phyloP scores from a whole-genome alignment of 2,329 filamentous ascomycete genomes.

The Penicillium thymicola region DNA sequence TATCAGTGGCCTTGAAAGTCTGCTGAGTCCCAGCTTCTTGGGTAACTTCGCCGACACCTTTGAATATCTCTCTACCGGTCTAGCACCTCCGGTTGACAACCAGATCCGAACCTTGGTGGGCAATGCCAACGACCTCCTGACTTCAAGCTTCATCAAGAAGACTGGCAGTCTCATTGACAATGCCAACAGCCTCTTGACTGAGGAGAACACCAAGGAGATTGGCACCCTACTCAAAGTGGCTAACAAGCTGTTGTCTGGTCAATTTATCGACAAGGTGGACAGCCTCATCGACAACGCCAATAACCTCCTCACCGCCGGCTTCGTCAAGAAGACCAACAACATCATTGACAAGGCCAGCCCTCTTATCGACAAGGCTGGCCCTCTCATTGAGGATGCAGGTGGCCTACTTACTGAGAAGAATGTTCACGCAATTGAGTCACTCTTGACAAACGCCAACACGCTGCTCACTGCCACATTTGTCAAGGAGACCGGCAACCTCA shows the following conservation, averaged over 20 bases:
- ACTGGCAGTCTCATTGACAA: constrained; percentile 10
- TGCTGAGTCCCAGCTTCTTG: constrained; percentile 22
- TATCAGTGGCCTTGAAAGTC: constrained; percentile 8
- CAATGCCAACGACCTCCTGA: constrained; percentile 26
- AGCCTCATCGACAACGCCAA: constrained; percentile 18
- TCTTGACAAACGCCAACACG: constrained; percentile 21
- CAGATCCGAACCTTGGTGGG: constrained; percentile 27
- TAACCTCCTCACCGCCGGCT: constrained; percentile 25
- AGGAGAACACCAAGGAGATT: constrained; percentile 18
- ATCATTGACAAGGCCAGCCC: constrained; percentile 14
- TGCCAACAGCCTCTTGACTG: constrained; percentile 17
- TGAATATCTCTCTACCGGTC: constrained; percentile 23
- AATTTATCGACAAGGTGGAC: constrained; percentile 15
- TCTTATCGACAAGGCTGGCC: constrained; percentile 18
- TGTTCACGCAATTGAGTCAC: constrained; percentile 7
- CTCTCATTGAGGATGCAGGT: constrained; percentile 17
- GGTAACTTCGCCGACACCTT: constrained; percentile 21
- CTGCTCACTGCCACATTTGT: constrained; percentile 28
- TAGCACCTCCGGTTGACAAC: constrained; percentile 26
- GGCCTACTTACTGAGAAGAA: constrained; percentile 1
- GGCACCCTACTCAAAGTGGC: background rate
- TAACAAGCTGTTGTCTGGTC: background rate
- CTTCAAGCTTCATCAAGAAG: constrained; percentile 17
- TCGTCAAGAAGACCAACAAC: constrained; percentile 20
- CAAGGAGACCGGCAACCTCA: constrained; percentile 15